Evolutionary conservation across 1,284 basidiomycete genomes (phyloP).

Genomic region (Sparassis latifolia): DNA sequence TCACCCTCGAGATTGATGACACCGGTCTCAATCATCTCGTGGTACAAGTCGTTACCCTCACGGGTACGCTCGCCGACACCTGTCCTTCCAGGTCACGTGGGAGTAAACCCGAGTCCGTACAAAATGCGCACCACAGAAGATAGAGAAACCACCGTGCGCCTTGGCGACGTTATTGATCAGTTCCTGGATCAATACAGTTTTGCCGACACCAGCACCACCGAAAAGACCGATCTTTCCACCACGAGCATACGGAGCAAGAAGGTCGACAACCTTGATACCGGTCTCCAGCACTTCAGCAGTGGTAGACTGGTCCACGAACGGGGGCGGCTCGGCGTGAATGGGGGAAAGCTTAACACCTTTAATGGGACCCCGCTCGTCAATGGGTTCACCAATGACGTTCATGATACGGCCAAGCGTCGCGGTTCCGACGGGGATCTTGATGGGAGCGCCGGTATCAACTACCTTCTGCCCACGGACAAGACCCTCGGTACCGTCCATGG

Average conservation of each 20-base stretch:
- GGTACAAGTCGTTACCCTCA: conserved; percentile 99
- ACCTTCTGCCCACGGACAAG: conserved; percentile 98
- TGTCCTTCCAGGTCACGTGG: conserved; percentile 20
- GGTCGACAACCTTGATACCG: conserved; percentile 99
- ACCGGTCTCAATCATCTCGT: conserved; percentile 99
- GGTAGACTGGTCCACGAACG: conserved; percentile 98
- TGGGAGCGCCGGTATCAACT: conserved; percentile 93
- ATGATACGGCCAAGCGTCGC: conserved; percentile 97
- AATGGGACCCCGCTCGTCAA: conserved; percentile 98
- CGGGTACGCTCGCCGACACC: conserved; percentile 99
- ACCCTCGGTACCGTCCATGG: conserved; percentile 99
- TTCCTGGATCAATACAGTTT: conserved; percentile 98
- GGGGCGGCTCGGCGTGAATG: conserved; percentile 97
- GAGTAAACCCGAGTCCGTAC: not conserved
- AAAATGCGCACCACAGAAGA: conserved; percentile 79
- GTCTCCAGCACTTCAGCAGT: conserved; percentile 97
- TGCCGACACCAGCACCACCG: conserved; percentile 99
- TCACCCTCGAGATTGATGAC: conserved; percentile 99
- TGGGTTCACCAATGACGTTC: conserved; percentile 99
- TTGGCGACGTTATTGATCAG: conserved; percentile 99
- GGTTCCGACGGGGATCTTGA: conserved; percentile 92
- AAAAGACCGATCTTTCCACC: conserved; percentile 99
- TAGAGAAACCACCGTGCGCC: conserved; percentile 99
- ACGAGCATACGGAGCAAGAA: conserved; percentile 98
- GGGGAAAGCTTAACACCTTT: conserved; percentile 87